Evolutionary conservation across 768 basidiomycete genomes (phyloP).

Genomic region (Suillus discolor): DNA sequence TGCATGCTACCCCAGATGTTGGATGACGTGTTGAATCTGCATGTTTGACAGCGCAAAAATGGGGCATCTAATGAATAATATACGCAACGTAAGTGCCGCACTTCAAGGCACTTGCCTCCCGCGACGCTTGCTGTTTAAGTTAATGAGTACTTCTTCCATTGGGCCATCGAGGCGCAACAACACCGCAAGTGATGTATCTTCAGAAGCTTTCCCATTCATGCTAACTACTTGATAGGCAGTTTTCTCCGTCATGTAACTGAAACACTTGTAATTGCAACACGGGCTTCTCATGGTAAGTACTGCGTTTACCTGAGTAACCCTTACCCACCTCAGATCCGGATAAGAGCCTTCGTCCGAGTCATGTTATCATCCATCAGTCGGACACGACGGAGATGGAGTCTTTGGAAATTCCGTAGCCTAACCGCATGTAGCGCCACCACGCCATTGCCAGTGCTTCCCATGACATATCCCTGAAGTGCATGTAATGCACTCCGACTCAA

Average conservation of each 20-base stretch:
- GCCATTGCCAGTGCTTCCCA: background rate
- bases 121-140: background rate
- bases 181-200: background rate
- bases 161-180: background rate
- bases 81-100: background rate
- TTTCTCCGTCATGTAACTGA: background rate
- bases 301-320: background rate
- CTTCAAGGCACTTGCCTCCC: background rate
- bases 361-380: background rate
- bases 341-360: background rate
- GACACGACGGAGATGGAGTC: conserved; percentile 2
- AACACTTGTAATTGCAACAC: background rate
- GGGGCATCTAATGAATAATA: background rate
- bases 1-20: conserved; percentile 3
- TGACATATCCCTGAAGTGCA: background rate
- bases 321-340: conserved; percentile 1
- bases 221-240: background rate
- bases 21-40: conserved; percentile 1
- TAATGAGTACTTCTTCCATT: background rate
- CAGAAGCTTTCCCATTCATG: background rate
- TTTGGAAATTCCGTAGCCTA: background rate
- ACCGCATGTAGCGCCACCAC: background rate
- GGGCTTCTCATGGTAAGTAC: conserved; percentile 1
- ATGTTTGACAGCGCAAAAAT: conserved; percentile 1
- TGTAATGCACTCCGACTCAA: background rate